These are phyloP conservation scores for Pseudogymnoascus sp. DNA, from an alignment of 2,329 filamentous ascomycete genomes.

Conservation along the genomic window DNA sequence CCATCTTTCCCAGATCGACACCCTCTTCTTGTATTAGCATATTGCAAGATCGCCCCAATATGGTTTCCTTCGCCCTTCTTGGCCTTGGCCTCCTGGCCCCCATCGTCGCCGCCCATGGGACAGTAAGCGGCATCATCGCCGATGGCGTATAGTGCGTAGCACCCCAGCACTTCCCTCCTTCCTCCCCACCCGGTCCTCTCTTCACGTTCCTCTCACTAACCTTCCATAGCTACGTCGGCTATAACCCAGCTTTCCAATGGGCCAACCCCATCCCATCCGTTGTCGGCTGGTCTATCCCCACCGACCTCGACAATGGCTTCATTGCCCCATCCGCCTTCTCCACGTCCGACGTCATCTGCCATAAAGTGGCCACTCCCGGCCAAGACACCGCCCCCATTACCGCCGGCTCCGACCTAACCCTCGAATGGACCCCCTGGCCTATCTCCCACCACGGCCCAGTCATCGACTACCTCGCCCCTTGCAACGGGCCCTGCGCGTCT, in stretches of 20 bases:
- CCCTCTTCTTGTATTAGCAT: not conserved
- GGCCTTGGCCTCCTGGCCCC: constrained; percentile 15
- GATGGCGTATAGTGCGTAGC: constrained; percentile 24
- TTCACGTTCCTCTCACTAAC: not conserved
- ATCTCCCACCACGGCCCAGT: constrained; percentile 44
- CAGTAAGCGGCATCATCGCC: constrained; percentile 24
- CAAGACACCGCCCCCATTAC: constrained; percentile 44
- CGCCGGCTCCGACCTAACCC: constrained; percentile 51
- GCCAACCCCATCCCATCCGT: constrained; percentile 19
- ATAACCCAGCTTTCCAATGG: constrained; percentile 25
- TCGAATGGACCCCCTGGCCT: constrained; percentile 62
- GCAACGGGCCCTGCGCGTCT: constrained; percentile 33
- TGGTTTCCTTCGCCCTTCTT: not conserved
- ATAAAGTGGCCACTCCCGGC: constrained; percentile 47
- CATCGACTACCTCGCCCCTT: constrained; percentile 27
- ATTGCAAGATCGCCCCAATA: not conserved
- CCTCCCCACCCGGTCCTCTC: not conserved
- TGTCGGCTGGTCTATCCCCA: constrained; percentile 47
- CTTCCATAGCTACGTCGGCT: constrained; percentile 23
- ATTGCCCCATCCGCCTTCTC: constrained; percentile 41
- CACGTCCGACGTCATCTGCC: constrained; percentile 52
- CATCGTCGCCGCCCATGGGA: constrained; percentile 23
- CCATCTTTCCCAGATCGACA: not conserved
- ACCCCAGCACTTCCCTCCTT: not conserved
- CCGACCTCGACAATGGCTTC: constrained; percentile 45